phyloP scores from a whole-genome alignment of 805 yeast genomes.

The Spencermartinsiella europaea region DNA sequence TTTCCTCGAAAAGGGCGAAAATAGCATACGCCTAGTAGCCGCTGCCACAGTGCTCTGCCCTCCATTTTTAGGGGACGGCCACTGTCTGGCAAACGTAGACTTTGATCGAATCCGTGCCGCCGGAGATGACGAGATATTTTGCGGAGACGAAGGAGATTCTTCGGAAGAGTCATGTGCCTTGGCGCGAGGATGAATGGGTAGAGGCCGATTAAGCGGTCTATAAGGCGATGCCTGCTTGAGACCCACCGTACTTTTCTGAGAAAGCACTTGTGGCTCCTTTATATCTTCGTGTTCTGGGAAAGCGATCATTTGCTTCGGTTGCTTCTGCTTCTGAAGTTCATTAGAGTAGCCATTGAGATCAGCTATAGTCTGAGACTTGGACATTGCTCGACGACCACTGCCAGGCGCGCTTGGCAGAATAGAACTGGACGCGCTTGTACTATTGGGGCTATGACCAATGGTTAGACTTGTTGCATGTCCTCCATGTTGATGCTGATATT shows the following conservation, averaged over 20 bases:
- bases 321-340: background rate
- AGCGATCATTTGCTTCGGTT: background rate
- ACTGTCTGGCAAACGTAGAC: slow-evolving; percentile 15
- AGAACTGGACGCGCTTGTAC: background rate
- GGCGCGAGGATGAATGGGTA: slow-evolving; percentile 14
- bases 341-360: slow-evolving; percentile 5
- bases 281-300: background rate
- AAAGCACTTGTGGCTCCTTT: background rate
- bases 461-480: background rate
- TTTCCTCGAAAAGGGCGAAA: slow-evolving; percentile 16
- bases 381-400: background rate
- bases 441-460: background rate
- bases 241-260: background rate
- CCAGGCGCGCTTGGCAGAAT: background rate
- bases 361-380: slow-evolving; percentile 13
- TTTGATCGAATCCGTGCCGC: slow-evolving; percentile 14
- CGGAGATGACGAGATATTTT: background rate
- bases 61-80: slow-evolving; percentile 1
- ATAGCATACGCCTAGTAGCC: slow-evolving; percentile 19
- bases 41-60: slow-evolving; percentile 12
- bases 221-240: slow-evolving; percentile 10
- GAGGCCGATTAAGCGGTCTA: slow-evolving; percentile 18
- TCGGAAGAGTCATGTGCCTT: background rate
- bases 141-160: background rate
- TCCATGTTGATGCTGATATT: background rate